phyloP scores from a whole-genome alignment of 2,329 filamentous ascomycete genomes.

The Cercospora nicotianae region DNA sequence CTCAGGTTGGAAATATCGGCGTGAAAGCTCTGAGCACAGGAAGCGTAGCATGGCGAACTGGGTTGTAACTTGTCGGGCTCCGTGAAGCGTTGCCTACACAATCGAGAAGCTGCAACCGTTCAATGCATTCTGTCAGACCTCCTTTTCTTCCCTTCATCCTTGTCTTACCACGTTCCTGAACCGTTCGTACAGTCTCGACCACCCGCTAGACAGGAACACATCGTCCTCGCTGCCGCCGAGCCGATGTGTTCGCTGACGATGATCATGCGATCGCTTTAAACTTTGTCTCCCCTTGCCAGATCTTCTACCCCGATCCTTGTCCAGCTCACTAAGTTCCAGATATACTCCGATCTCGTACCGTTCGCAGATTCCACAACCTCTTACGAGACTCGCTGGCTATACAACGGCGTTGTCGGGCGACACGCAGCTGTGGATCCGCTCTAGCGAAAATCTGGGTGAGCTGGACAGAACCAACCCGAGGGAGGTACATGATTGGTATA shows the following conservation, averaged over 20 bases:
- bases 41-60: neutral
- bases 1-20: neutral
- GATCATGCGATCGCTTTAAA: neutral
- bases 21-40: neutral
- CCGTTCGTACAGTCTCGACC: neutral
- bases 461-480: neutral
- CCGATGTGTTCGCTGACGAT: neutral
- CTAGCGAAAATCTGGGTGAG: neutral
- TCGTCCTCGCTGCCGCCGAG: neutral
- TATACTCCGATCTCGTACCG: conserved; percentile 13
- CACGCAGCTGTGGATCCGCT: neutral
- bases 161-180: neutral
- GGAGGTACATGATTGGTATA: neutral
- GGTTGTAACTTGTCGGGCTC: neutral
- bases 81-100: neutral
- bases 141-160: neutral
- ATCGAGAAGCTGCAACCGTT: neutral
- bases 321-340: conserved; percentile 1
- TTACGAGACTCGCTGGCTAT: neutral
- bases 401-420: neutral
- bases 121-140: neutral
- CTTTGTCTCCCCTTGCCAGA: neutral
- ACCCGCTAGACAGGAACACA: neutral
- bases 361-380: neutral
- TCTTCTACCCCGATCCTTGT: conserved; percentile 1